phyloP scores from a whole-genome alignment of 1,284 basidiomycete species.

The Schizophyllum amplum region DNA sequence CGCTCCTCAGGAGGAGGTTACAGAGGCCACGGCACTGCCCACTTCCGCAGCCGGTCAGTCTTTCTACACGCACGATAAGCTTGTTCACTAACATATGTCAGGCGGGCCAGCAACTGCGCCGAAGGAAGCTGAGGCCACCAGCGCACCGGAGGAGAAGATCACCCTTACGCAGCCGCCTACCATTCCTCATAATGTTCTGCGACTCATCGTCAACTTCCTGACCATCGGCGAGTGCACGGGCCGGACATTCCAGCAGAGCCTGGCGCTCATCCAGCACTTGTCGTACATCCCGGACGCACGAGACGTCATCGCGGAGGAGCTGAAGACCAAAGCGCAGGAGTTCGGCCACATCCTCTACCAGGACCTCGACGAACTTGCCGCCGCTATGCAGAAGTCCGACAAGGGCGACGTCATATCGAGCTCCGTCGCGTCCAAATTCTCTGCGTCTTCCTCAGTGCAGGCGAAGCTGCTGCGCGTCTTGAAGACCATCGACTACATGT shows the following conservation, averaged over 20 bases:
- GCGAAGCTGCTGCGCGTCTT: constrained; percentile 88
- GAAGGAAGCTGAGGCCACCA: constrained; percentile 22
- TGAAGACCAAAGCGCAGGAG: constrained; percentile 78
- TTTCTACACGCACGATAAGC: not conserved
- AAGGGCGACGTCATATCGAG: constrained; percentile 52
- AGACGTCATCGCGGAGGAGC: constrained; percentile 81
- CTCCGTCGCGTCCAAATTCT: constrained; percentile 79
- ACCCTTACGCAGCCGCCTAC: constrained; percentile 69
- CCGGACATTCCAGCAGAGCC: constrained; percentile 85
- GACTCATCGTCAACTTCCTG: constrained; percentile 88
- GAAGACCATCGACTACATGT: constrained; percentile 96
- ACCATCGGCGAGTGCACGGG: constrained; percentile 94
- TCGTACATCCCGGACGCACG: constrained; percentile 82
- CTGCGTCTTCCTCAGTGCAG: constrained; percentile 85
- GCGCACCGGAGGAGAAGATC: constrained; percentile 46
- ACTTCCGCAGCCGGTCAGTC: not conserved
- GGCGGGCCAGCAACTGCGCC: constrained; percentile 22
- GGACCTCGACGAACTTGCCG: constrained; percentile 72
- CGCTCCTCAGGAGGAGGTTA: constrained; percentile 7
- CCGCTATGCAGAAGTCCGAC: constrained; percentile 2
- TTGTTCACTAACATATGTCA: constrained; percentile 17
- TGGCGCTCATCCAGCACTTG: constrained; percentile 84
- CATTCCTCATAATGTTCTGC: constrained; percentile 74
- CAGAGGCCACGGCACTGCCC: not conserved
- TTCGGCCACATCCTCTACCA: constrained; percentile 68